Evolutionary conservation across 2,329 filamentous ascomycete genomes (phyloP).

Genomic region (Fusarium paranaense): DNA sequence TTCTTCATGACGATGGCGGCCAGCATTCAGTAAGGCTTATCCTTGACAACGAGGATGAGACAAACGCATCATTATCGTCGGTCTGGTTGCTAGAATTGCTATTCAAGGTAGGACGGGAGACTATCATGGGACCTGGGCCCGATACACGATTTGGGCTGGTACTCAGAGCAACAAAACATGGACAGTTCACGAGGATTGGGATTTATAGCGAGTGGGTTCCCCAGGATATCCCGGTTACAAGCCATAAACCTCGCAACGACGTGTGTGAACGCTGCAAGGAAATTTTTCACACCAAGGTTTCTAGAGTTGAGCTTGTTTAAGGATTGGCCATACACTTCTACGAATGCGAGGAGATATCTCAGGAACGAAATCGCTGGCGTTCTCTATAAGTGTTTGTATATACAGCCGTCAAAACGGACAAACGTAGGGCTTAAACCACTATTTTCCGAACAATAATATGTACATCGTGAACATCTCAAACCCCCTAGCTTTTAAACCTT

Average conservation of each 20-base stretch:
- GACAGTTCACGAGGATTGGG: not conserved
- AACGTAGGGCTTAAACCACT: not conserved
- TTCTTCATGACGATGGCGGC: not conserved
- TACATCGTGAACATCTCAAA: not conserved
- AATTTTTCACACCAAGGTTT: not conserved
- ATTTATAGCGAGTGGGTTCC: not conserved
- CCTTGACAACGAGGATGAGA: not conserved
- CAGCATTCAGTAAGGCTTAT: not conserved
- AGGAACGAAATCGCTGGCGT: not conserved
- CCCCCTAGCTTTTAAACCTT: not conserved
- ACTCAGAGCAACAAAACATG: not conserved
- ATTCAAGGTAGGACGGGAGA: fast-evolving
- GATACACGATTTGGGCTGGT: not conserved
- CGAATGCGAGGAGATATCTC: not conserved
- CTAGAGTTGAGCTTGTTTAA: not conserved
- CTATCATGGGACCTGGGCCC: not conserved
- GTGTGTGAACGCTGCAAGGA: not conserved
- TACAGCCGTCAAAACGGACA: not conserved
- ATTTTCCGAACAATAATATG: not conserved
- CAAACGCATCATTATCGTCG: not conserved
- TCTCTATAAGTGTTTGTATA: not conserved
- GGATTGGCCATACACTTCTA: not conserved
- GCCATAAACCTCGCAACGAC: not conserved
- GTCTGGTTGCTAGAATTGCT: not conserved
- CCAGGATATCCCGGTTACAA: not conserved